These are phyloP conservation scores for Ramichloridium luteum DNA, from an alignment of 2,329 filamentous ascomycete species.

Conservation along the genomic window DNA sequence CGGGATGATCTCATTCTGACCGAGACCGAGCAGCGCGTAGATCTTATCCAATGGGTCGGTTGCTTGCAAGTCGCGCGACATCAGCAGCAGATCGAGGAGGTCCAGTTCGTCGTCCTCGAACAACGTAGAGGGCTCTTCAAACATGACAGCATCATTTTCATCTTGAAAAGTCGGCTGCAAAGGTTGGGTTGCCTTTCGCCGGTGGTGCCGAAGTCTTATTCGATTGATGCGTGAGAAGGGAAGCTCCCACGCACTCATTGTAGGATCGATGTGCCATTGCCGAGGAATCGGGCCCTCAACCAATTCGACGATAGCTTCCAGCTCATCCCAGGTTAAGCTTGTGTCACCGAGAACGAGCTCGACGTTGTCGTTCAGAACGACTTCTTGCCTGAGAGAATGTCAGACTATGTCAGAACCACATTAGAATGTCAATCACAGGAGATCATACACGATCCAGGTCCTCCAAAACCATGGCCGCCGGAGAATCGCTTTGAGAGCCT, in stretches of 20 bases:
- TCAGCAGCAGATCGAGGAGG: slow-evolving; percentile 20
- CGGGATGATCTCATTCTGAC: slow-evolving; percentile 16
- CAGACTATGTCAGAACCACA: neutral
- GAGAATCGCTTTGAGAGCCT: slow-evolving; percentile 17
- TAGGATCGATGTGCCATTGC: slow-evolving; percentile 18
- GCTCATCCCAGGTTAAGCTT: slow-evolving; percentile 18
- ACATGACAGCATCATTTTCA: slow-evolving; percentile 1
- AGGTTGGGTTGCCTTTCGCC: slow-evolving; percentile 1
- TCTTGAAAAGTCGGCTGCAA: neutral
- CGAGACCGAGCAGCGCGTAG: slow-evolving; percentile 19
- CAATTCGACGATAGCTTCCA: slow-evolving; percentile 16
- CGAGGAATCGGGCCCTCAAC: slow-evolving; percentile 17
- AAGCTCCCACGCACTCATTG: slow-evolving; percentile 17
- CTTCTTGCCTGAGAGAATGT: slow-evolving; percentile 13
- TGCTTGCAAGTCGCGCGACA: slow-evolving; percentile 19
- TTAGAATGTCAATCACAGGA: neutral
- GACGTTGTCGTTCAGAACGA: slow-evolving; percentile 20
- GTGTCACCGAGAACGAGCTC: slow-evolving; percentile 18
- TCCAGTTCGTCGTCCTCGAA: slow-evolving; percentile 13
- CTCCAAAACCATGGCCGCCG: slow-evolving; percentile 21
- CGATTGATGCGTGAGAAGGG: slow-evolving; percentile 22
- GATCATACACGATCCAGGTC: slow-evolving; percentile 19
- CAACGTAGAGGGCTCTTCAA: neutral
- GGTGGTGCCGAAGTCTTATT: slow-evolving; percentile 17
- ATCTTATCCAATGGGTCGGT: slow-evolving; percentile 21